phyloP scores from a whole-genome alignment of 345 rosid species.

The Citrus sp. region DNA sequence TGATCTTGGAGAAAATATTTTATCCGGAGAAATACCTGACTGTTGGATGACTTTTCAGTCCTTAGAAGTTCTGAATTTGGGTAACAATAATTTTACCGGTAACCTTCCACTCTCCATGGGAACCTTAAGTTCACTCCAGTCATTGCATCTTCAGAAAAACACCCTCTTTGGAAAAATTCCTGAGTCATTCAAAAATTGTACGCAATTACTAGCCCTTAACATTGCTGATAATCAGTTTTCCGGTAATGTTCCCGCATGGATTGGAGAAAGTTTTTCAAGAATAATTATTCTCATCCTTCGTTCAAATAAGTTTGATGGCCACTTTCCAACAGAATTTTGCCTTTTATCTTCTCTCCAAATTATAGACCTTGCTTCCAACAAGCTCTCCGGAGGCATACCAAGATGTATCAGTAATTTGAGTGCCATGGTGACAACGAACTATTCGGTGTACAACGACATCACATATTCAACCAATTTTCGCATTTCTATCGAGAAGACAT shows the following conservation, averaged over 20 bases:
- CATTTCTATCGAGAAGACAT: too few relatives aligned
- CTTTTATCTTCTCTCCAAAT: not conserved
- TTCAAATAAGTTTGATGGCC: slow-evolving; percentile 8
- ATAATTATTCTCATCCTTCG: slow-evolving; percentile 4
- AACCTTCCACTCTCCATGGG: slow-evolving; percentile 8
- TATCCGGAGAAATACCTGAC: slow-evolving; percentile 1
- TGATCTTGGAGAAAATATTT: slow-evolving; percentile 28
- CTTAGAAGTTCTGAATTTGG: too few relatives aligned
- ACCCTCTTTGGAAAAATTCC: not conserved
- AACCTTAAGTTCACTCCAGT: not conserved
- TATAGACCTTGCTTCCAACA: slow-evolving; percentile 10
- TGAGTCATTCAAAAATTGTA: not conserved
- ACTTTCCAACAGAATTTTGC: not conserved
- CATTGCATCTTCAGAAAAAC: not conserved
- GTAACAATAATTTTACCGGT: not conserved
- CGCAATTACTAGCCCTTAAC: not conserved
- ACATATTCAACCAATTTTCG: too few relatives aligned
- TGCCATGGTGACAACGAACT: not conserved
- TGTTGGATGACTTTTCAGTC: not conserved
- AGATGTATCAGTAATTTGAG: slow-evolving; percentile 3
- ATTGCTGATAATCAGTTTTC: not conserved
- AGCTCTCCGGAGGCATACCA: not conserved
- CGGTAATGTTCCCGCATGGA: slow-evolving; percentile 1
- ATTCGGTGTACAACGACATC: not conserved
- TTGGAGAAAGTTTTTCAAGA: not conserved